Percentiles rank a stretch among this genome's conserved stretches.
Conservation (phyloP, 768 basidiomycete species). For the Trametes cingulata region DNA sequence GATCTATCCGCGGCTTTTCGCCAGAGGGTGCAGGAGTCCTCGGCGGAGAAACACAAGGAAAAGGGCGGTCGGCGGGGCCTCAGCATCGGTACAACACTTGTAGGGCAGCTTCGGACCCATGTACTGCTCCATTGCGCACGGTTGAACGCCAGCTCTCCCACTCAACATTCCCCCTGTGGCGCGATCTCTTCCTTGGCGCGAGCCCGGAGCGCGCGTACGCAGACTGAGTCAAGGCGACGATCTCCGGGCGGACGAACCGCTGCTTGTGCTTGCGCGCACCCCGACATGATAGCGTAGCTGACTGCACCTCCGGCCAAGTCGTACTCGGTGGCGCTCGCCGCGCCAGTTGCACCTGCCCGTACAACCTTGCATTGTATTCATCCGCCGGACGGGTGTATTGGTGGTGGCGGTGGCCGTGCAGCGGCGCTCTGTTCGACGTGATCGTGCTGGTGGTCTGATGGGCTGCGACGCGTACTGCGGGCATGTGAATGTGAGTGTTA, state of each 20-base stretch:
- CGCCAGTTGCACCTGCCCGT: too few species aligned
- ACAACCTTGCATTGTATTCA: neutral
- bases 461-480: neutral
- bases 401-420: neutral
- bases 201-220: too few species aligned
- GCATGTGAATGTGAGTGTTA: neutral
- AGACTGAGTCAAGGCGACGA: too few species aligned
- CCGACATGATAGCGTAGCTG: neutral
- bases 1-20: too few species aligned
- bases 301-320: neutral
- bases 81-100: neutral
- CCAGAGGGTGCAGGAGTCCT: too few species aligned
- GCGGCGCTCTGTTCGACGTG: neutral
- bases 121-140: neutral
- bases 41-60: too few species aligned
- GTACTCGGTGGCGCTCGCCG: neutral
- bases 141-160: neutral
- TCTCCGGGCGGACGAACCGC: too few species aligned
- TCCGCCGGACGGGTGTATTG: neutral
- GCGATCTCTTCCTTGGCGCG: too few species aligned
- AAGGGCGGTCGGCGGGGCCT: neutral
- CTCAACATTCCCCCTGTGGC: neutral
- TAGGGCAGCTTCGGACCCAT: neutral
- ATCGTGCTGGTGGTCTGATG: slow-evolving; percentile 1
- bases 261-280: too few species aligned